Conservation (phyloP, 2,329 filamentous ascomycete genomes). For the Zymoseptoria passerinii region DNA sequence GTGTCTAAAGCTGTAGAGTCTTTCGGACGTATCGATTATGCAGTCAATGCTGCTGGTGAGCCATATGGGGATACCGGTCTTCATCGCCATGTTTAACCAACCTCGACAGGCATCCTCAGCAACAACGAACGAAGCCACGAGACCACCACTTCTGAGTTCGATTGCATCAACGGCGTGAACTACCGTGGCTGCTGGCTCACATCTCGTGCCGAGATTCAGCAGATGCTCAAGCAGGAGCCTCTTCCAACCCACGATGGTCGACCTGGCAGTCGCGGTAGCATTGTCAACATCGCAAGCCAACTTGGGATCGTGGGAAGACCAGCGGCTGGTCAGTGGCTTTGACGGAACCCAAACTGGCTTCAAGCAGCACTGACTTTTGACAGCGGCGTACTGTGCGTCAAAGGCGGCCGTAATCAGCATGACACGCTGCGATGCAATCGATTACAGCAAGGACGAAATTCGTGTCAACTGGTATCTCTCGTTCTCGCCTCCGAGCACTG, state of each 20-base stretch:
- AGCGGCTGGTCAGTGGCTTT: conserved; percentile 29
- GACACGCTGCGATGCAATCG: conserved; percentile 43
- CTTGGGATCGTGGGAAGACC: conserved; percentile 38
- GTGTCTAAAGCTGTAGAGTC: conserved; percentile 28
- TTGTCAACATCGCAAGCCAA: conserved; percentile 41
- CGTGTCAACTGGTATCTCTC: conserved; percentile 32
- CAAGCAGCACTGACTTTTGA: not conserved
- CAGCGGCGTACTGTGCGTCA: conserved; percentile 40
- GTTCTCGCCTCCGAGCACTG: not conserved
- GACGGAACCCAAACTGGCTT: not conserved
- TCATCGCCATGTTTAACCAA: not conserved
- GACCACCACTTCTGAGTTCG: conserved; percentile 34
- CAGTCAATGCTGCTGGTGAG: conserved; percentile 36
- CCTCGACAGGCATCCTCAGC: conserved; percentile 31
- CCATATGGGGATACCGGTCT: not conserved
- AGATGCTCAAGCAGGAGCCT: conserved; percentile 40
- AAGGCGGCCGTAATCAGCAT: conserved; percentile 41
- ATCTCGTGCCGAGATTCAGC: conserved; percentile 35
- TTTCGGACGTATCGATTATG: conserved; percentile 41
- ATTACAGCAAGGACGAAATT: conserved; percentile 40
- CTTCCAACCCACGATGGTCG: conserved; percentile 38
- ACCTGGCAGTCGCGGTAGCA: conserved; percentile 33
- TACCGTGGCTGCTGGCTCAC: conserved; percentile 41
- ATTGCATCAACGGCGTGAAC: conserved; percentile 37
- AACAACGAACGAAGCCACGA: conserved; percentile 32